Base-by-base conservation (phyloP, 2,329 filamentous ascomycete genomes). In the Neospermospora avenae region DNA sequence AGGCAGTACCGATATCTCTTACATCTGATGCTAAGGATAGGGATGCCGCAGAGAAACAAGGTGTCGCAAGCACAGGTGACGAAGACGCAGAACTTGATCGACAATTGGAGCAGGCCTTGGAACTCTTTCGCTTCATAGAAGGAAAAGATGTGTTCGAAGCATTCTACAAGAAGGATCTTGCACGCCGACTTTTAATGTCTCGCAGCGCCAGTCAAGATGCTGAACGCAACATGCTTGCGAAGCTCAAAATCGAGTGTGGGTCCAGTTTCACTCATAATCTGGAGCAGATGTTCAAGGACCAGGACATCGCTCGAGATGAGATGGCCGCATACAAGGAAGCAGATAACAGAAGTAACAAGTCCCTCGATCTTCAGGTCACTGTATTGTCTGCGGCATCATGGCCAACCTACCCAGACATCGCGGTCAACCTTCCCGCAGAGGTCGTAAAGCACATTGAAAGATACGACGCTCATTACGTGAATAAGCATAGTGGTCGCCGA, bases 201-300 rank as follows among this genome's bases (percentile, higher is more conserved):
- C 85, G 93, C 65, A 97, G 92, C 72, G 93, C 93, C 22, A 97
- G 91, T 71, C 90, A 93, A 58, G 95, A 99, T 74, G 93, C 95
- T 0, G 96, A 99, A 77, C 85, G 93, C 64, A 96, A 89, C 75
- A 99, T 99, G 95, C 82, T 99, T 51, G 82, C 90, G 25, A 91
- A 96, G 67, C 81, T 99, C 28, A 93, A 95, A 76, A 89, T 87
- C 67, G 95, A 99, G 78, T 99, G 95, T 72, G 95, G 95, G 41
- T 89, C 90, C 14, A 90, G 85, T 68, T 98, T 99, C 73, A 99
- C 95, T 0, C 93, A 96, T 72, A 99, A 99, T 70, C 81, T 99
- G 0, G 96, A 99, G 75, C 91, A 93, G 64, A 99, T 99, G 95
- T 99, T 99, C 80, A 96, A 96, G 74, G 95, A 99, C 71, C 91